Conservation (phyloP, 108 stramenopile genomes). For the Bacterosira constricta region DNA sequence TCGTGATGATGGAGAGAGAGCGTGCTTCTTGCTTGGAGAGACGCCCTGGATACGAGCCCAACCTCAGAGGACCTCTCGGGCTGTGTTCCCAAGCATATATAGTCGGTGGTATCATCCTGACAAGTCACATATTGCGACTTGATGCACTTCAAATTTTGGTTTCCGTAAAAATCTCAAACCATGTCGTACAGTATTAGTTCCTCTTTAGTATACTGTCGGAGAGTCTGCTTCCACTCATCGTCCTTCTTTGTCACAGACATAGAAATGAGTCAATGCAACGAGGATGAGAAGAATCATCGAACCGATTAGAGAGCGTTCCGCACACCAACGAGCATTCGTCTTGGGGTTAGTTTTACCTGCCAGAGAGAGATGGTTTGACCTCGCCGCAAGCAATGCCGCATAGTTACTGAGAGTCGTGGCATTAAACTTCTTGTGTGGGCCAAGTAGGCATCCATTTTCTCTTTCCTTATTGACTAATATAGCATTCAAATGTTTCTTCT, state of each 20-base stretch:
- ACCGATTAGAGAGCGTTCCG: constrained; percentile 3
- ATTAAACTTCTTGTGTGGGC: too few relatives aligned
- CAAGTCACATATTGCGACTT: neutral
- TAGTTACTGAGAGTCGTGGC: too few relatives aligned
- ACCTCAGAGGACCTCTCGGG: neutral
- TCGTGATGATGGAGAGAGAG: constrained; percentile 1
- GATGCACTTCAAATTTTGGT: neutral
- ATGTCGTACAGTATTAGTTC: neutral
- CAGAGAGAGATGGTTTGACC: too few relatives aligned
- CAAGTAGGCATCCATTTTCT: too few relatives aligned
- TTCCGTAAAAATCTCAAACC: neutral
- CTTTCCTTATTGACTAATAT: too few relatives aligned
- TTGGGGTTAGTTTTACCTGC: too few relatives aligned
- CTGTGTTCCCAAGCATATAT: constrained; percentile 1
- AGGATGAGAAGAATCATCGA: constrained; percentile 1
- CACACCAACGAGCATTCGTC: neutral
- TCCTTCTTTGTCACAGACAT: neutral
- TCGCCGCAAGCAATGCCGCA: too few relatives aligned
- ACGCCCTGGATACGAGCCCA: neutral
- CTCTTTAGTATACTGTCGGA: neutral
- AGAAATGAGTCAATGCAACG: constrained; percentile 3
- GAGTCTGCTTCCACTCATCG: neutral
- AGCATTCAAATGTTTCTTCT: too few relatives aligned
- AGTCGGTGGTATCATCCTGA: constrained; percentile 7
- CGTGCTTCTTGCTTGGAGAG: neutral